Percentiles rank a stretch among this genome's conserved stretches.
Evolutionary conservation across 192 early-diverging fungal species (phyloP).

Genomic region (Linnemannia elongata): DNA sequence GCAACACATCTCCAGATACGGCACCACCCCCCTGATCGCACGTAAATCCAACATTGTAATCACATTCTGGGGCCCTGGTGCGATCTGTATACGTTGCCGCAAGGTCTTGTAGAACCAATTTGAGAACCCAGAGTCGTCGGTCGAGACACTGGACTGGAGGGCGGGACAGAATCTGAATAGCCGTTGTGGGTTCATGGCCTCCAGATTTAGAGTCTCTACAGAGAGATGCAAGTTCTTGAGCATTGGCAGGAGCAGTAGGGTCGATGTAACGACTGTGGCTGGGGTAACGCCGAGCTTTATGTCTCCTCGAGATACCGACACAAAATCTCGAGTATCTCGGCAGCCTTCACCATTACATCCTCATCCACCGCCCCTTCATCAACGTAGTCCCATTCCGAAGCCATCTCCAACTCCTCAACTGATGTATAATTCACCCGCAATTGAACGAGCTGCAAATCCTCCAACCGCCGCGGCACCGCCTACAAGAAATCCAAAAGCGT

Average conservation of each 20-base stretch:
- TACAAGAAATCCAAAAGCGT: background rate
- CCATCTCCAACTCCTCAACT: no score
- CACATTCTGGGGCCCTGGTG: background rate
- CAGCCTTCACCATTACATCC: no score
- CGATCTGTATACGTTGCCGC: background rate
- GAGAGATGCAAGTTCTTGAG: background rate
- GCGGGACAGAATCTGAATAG: background rate
- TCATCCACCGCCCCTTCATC: no score
- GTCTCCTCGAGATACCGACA: no score
- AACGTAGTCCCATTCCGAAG: no score
- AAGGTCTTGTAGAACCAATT: background rate
- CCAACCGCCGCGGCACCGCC: background rate
- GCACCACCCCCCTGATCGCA: background rate
- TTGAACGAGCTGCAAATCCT: background rate
- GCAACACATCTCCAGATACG: background rate
- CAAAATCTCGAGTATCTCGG: no score
- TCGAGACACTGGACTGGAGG: background rate
- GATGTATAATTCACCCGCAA: background rate
- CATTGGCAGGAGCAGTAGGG: background rate
- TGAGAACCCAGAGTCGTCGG: background rate
- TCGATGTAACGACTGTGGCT: no score
- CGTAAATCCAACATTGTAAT: background rate
- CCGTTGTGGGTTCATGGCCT: background rate
- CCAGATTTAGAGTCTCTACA: background rate
- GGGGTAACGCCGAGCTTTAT: no score